A percentile compares a stretch with the other conserved stretches of the same genome.
Conservation (phyloP, 2,329 filamentous ascomycete genomes). For the Fusarium sacchari region DNA sequence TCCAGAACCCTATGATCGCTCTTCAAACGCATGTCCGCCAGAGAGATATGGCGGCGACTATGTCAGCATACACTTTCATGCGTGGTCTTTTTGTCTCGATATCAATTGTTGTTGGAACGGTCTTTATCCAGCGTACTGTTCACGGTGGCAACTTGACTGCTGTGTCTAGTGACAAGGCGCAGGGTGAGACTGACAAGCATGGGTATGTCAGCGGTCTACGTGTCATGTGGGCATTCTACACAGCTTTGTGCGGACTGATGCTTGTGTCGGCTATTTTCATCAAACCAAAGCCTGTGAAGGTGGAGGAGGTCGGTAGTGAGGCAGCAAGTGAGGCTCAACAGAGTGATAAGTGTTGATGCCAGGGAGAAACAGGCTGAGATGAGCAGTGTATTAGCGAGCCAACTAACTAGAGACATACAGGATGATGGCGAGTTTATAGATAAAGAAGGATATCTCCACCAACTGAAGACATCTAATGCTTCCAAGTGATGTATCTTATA, state of each 20-base stretch:
- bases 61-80: slow-evolving; percentile 72
- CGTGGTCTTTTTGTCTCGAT: slow-evolving; percentile 74
- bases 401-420: neutral
- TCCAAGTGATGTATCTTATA: neutral
- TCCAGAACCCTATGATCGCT: slow-evolving; percentile 76
- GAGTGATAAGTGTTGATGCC: neutral
- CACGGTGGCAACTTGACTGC: slow-evolving; percentile 27
- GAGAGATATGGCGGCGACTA: slow-evolving; percentile 72
- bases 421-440: neutral
- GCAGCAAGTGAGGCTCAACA: neutral
- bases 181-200: slow-evolving; percentile 14
- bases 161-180: neutral
- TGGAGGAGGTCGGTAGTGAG: neutral
- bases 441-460: neutral
- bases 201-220: slow-evolving; percentile 29
- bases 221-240: slow-evolving; percentile 38
- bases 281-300: slow-evolving; percentile 14
- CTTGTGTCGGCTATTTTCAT: slow-evolving; percentile 23
- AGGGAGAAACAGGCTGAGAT: neutral
- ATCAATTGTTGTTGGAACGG: slow-evolving; percentile 76
- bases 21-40: slow-evolving; percentile 71
- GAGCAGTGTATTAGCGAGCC: neutral
- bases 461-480: neutral
- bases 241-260: slow-evolving; percentile 25
- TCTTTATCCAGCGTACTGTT: slow-evolving; percentile 69